Conservation (phyloP, 768 basidiomycete genomes). For the Mycena sanguinolenta region DNA sequence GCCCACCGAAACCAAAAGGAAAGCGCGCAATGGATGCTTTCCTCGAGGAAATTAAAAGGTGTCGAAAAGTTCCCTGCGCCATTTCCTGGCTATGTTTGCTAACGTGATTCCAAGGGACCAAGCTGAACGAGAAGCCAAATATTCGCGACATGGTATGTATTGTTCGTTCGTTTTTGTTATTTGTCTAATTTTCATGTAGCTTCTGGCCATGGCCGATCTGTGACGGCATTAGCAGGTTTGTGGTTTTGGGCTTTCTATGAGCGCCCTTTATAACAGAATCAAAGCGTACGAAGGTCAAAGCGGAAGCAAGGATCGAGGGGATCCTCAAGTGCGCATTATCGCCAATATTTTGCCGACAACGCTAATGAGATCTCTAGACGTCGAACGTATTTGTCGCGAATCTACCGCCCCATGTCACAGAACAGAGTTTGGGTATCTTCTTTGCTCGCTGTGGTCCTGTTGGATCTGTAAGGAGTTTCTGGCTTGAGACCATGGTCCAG, state of each 20-base stretch:
- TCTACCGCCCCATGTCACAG: conserved; percentile 88
- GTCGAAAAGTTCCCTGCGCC: conserved; percentile 23
- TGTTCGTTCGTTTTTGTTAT: neutral
- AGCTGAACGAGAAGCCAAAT: conserved; percentile 89
- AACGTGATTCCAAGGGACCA: conserved; percentile 77
- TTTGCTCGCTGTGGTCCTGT: conserved; percentile 96
- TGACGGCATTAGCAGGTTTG: conserved; percentile 91
- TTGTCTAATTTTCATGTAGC: conserved; percentile 47
- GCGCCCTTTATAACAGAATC: neutral
- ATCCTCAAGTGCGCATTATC: conserved; percentile 75
- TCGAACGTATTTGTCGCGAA: conserved; percentile 98
- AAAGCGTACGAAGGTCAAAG: conserved; percentile 91
- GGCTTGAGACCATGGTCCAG: neutral
- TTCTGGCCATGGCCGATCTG: conserved; percentile 77
- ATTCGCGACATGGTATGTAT: conserved; percentile 72
- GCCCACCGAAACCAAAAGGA: conserved; percentile 83
- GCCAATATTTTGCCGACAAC: neutral
- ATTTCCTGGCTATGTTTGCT: conserved; percentile 8
- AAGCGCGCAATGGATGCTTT: conserved; percentile 97
- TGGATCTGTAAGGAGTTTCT: conserved; percentile 75
- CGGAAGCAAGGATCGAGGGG: conserved; percentile 90
- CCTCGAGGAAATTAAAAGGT: conserved; percentile 97
- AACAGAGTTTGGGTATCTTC: conserved; percentile 87
- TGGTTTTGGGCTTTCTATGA: conserved; percentile 19
- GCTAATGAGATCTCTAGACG: conserved; percentile 65